Conservation (phyloP, 2,329 filamentous ascomycete species). For the Fusarium duplospermum region DNA sequence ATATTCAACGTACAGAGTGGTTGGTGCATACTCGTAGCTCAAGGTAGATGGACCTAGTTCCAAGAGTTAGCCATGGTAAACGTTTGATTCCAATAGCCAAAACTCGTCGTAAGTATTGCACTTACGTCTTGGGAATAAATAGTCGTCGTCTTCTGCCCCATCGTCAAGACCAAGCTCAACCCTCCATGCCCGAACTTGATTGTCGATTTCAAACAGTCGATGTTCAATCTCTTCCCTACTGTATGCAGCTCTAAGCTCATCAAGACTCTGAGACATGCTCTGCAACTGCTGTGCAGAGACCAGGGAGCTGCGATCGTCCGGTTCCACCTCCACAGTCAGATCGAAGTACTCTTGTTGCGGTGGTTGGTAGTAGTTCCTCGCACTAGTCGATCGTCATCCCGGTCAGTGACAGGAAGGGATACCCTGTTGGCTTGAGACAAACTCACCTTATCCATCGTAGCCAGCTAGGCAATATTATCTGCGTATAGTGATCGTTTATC, state of each 20-base stretch:
- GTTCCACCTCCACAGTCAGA: not conserved
- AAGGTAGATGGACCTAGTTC: not conserved
- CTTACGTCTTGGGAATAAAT: not conserved
- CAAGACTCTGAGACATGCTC: not conserved
- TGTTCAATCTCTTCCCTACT: not conserved
- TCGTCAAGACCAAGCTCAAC: not conserved
- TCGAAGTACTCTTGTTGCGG: not conserved
- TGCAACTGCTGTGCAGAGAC: not conserved
- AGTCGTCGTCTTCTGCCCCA: not conserved
- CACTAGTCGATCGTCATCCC: not conserved
- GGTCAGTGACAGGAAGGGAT: not conserved
- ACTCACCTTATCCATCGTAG: not conserved
- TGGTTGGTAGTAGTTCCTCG: not conserved
- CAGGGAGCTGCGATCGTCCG: not conserved
- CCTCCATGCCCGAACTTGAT: not conserved
- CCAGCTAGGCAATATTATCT: slow-evolving; percentile 2
- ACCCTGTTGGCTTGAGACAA: not conserved
- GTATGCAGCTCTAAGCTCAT: not conserved
- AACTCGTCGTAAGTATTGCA: not conserved
- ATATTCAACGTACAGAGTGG: not conserved
- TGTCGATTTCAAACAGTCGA: not conserved
- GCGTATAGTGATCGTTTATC: slow-evolving; percentile 7
- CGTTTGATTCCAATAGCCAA: not conserved
- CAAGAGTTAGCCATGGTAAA: too few relatives aligned
- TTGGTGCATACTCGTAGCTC: slow-evolving; percentile 4